Evolutionary conservation across 768 basidiomycete species (phyloP), one percentile per base, ranked within the genome.

Genomic region (Trametopsis cervina): DNA sequence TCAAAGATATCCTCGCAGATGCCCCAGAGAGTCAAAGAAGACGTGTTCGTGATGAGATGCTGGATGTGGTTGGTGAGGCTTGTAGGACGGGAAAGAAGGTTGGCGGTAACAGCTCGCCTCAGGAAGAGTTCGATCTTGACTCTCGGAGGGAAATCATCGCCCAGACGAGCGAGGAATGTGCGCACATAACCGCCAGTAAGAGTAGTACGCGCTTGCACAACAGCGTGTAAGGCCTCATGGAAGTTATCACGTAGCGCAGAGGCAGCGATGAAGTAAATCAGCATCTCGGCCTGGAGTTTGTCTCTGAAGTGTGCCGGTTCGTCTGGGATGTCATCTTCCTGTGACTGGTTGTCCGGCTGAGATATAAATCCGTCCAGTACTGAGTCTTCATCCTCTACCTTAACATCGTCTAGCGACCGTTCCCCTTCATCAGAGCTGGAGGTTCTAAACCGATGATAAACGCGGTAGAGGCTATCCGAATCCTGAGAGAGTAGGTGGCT

Each of bases 181-280:
- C 68, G 57, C 9, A 70, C 64, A 17, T 64, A 63, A 36, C 55
- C 60, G 20, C 54, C 54, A 15, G 66, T 56, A 27, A 80, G 54
- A 1, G 64, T 70, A 39, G 69, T 60, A 15, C 63, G 64, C 1
- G 67, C 68, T 17, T 64, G 55, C 6, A 78, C 53, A 49, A 66
- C 78, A 4, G 61, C 58, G 37, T 64, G 62, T 40, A 87, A 57
- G 2, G 85, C 83, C 25, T 62, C 69, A n/a, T 64, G 56, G 54
- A 89, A 86, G n/a, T 73, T 69, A 56, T 77, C 66, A 24, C 69
- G 63, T 59, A 80, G 73, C 3, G 82, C 81, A 60, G 79, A 66
- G 13, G 88, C 88, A 18, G 77, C 68, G n/a, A 78, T 64, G 4
- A 70, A 79, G 10, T 71, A 70, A 25, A 83, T 68, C 21, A 84